phyloP scores from a whole-genome alignment of 1,139 yeast species.

The Saccharomyces uvarum region DNA sequence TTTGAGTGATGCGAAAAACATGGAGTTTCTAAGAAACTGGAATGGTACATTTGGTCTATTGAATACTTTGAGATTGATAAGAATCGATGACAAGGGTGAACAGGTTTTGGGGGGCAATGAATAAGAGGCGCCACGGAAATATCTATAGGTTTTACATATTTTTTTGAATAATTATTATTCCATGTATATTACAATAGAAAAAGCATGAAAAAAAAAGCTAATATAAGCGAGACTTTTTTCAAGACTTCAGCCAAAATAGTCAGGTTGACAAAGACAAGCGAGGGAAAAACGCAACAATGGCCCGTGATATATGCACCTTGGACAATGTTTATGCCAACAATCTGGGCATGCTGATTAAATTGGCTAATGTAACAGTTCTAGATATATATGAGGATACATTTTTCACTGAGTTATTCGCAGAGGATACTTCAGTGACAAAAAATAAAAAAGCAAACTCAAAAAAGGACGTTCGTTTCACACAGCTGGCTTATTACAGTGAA shows the following conservation, averaged over 20 bases:
- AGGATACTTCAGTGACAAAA: conserved; percentile 9
- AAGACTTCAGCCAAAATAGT: neutral
- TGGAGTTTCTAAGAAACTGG: conserved; percentile 59
- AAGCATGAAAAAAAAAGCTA: neutral
- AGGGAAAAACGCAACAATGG: conserved; percentile 10
- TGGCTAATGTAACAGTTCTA: conserved; percentile 5
- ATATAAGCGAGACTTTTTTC: neutral
- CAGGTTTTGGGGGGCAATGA: conserved; percentile 23
- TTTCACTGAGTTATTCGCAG: conserved; percentile 16
- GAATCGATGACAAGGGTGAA: conserved; percentile 23
- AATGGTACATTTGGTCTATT: conserved; percentile 79
- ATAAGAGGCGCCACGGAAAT: neutral
- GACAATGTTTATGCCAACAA: conserved; percentile 27
- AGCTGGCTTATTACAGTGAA: conserved; percentile 51
- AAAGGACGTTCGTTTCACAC: conserved; percentile 12
- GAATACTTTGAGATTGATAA: conserved; percentile 44
- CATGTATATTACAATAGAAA: conserved; percentile 8
- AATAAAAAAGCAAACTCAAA: conserved; percentile 5
- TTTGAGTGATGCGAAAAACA: conserved; percentile 52
- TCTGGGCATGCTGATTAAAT: conserved; percentile 14
- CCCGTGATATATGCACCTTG: conserved; percentile 17
- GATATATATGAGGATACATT: conserved; percentile 10
- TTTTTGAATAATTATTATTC: conserved; percentile 15
- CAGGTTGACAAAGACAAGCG: neutral
- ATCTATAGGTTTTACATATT: neutral